phyloP scores from a whole-genome alignment of 441 rosid species.

The Eutrema salsugineum region DNA sequence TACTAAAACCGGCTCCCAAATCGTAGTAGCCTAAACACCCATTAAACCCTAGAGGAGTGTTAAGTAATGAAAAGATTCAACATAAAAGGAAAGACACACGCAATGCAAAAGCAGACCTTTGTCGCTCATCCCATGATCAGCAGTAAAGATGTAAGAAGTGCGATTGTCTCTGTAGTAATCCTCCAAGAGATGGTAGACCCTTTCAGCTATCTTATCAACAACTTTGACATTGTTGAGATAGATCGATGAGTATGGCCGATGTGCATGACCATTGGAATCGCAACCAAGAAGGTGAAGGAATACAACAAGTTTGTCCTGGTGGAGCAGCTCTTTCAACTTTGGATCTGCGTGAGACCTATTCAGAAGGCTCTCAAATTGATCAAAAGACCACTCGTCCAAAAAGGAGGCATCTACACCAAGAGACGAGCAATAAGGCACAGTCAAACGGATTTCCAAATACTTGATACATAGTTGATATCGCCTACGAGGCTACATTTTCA shows the following conservation, averaged over 20 bases:
- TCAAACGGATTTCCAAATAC: background rate
- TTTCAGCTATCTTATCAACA: conserved; percentile 86
- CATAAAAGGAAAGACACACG: background rate
- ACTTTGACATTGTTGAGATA: conserved; percentile 97
- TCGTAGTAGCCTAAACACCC: background rate
- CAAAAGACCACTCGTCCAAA: conserved; percentile 99
- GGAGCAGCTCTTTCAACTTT: conserved; percentile 72
- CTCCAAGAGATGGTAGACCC: conserved; percentile 76
- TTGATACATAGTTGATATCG: background rate
- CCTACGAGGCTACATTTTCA: background rate
- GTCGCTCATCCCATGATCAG: conserved; percentile 99
- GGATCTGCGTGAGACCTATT: conserved; percentile 77
- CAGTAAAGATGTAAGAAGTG: conserved; percentile 86
- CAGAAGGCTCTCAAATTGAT: conserved; percentile 89
- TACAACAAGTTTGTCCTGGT: conserved; percentile 78
- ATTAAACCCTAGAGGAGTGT: background rate
- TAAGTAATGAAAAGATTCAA: background rate
- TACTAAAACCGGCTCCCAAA: background rate
- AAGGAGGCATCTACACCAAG: conserved; percentile 92
- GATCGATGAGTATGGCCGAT: conserved; percentile 90
- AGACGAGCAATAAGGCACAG: background rate
- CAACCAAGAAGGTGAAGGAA: conserved; percentile 97
- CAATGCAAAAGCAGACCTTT: conserved; percentile 49
- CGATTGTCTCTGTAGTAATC: conserved; percentile 85
- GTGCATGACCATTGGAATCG: conserved; percentile 99